Evolutionary conservation across 345 rosid genomes (phyloP).

Genomic region (Cardamine occulta): DNA sequence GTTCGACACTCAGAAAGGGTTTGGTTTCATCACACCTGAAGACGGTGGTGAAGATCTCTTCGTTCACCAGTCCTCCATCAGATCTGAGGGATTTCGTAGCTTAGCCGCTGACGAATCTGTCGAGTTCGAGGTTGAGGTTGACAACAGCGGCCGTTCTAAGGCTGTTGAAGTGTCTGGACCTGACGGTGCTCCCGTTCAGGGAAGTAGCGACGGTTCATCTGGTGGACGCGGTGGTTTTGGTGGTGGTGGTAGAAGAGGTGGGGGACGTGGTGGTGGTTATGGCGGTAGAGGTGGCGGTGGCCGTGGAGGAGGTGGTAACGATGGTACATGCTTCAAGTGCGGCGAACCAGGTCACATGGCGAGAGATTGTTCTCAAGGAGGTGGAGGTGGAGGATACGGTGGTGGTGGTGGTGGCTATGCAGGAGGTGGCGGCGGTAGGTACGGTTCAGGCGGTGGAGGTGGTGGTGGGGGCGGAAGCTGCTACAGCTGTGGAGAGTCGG

Average conservation of each 20-base stretch:
- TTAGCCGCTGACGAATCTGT: slow-evolving; percentile 66
- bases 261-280: slow-evolving; percentile 49
- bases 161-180: slow-evolving; percentile 86
- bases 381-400: slow-evolving; percentile 51
- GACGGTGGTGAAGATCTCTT: slow-evolving; percentile 86
- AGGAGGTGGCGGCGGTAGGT: slow-evolving; percentile 48
- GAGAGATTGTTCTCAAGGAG: slow-evolving; percentile 49
- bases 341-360: slow-evolving; percentile 48
- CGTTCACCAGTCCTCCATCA: slow-evolving; percentile 86
- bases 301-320: slow-evolving; percentile 55
- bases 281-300: slow-evolving; percentile 49
- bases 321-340: slow-evolving; percentile 49
- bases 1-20: slow-evolving; percentile 81
- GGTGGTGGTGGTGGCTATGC: slow-evolving; percentile 49
- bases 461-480: slow-evolving; percentile 53
- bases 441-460: slow-evolving; percentile 44
- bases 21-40: slow-evolving; percentile 89
- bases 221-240: slow-evolving; percentile 46
- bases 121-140: slow-evolving; percentile 56
- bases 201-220: slow-evolving; percentile 26
- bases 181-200: slow-evolving; percentile 37
- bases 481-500: slow-evolving; percentile 78
- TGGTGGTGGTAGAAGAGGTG: slow-evolving; percentile 41
- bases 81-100: slow-evolving; percentile 76
- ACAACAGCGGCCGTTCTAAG: slow-evolving; percentile 63